Base-by-base conservation (phyloP, 345 rosid species). In the Hibiscus trionum region DNA sequence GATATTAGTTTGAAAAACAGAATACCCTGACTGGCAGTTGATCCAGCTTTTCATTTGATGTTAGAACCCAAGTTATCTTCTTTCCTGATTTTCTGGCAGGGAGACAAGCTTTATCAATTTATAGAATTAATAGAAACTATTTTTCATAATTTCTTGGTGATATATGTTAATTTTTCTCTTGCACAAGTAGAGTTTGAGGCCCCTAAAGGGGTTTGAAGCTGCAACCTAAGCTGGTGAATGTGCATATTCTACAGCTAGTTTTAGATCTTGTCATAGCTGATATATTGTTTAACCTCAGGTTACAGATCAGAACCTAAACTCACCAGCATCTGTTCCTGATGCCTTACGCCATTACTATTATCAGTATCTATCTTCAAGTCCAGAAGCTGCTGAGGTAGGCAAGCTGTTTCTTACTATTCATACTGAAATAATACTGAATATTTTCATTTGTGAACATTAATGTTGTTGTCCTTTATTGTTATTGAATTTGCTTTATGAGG, bases 281-380 rank as follows among this genome's bases (percentile, higher is more conserved):
- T 69, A 66, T 76, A 53, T 24, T 52, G 29, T 75, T 79, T 69
- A 66, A 61, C 72, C 77, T 84, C 90, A 94, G 98, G 98, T 90
- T 78, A 82, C 90, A 17, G 97, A 91, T 80, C 98, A 94, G 81
- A 90, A 91, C 78, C 83, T 94, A 67, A 85, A 86, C 76, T 84
- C 91, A 71, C 90, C 97, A 60, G 98, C 98, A 61, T 63, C 76
- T 55, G 96, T 91, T 31, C 91, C 93, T 64, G 97, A 94, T 88
- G 98, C 98, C 55, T 79, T 94, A 76, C 93, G 96, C 71, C 95
- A 88, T 79, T 94, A 90, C 80, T 94, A 94, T 73, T 94, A 94
- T 85, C 96, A 94, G 76, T 91, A 94, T 82, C 97, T 94, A 77
- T 94, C 97, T 11, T 94, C 97, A 78, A 91, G 96, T 72, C 65